phyloP scores from a whole-genome alignment of 768 basidiomycete species.

The Leccinum variicolor region DNA sequence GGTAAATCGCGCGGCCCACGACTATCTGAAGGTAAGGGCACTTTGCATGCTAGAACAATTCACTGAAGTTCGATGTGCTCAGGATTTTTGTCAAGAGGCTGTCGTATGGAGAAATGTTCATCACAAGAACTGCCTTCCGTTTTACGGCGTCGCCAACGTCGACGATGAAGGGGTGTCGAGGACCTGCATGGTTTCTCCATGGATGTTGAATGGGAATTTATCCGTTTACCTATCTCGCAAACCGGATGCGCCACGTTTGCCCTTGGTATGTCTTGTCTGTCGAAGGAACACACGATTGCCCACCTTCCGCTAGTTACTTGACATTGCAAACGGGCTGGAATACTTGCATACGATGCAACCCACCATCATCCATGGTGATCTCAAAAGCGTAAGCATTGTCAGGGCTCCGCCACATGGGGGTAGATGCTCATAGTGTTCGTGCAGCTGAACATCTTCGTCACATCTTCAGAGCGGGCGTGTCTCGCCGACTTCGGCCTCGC shows the following conservation, averaged over 20 bases:
- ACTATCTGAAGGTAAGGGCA: constrained; percentile 25
- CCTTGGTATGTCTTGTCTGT: constrained; percentile 27
- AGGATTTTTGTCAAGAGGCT: constrained; percentile 30
- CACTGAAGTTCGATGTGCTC: constrained; percentile 5
- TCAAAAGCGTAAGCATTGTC: constrained; percentile 36
- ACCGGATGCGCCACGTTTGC: constrained; percentile 26
- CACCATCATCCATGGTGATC: constrained; percentile 42
- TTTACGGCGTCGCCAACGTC: constrained; percentile 25
- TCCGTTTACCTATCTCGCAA: constrained; percentile 27
- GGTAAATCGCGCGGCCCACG: constrained; percentile 17
- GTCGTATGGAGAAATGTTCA: constrained; percentile 31
- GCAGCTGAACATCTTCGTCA: constrained; percentile 30
- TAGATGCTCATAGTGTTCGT: neutral
- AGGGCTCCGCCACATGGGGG: neutral
- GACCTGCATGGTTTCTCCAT: constrained; percentile 24
- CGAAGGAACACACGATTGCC: neutral
- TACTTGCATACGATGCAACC: constrained; percentile 38
- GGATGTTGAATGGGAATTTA: constrained; percentile 30
- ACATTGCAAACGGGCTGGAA: constrained; percentile 35
- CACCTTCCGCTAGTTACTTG: constrained; percentile 30
- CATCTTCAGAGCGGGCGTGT: constrained; percentile 25
- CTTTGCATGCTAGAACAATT: neutral
- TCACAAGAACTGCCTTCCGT: constrained; percentile 28
- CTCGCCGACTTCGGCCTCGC: constrained; percentile 33
- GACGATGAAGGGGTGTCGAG: constrained; percentile 8